Evolutionary conservation across 164 flowering plant species (phyloP).

Genomic region (Annona cherimola): DNA sequence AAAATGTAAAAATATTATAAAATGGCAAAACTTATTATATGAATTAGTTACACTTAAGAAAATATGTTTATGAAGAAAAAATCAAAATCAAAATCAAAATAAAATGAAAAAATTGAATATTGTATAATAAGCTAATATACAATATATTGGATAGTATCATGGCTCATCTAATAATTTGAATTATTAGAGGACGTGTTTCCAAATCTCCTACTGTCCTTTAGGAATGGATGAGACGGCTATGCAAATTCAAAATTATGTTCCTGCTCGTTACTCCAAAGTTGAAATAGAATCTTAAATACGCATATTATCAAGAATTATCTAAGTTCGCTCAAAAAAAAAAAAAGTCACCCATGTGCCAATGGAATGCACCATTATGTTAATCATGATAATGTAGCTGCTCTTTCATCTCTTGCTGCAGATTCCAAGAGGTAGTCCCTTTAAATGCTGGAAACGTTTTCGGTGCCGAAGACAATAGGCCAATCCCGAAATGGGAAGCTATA

Average conservation of each 20-base stretch:
- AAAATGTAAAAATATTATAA: too few relatives aligned
- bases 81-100: too few relatives aligned
- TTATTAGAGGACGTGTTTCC: too few relatives aligned
- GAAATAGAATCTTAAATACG: not conserved
- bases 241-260: not conserved
- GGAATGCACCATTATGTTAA: not conserved
- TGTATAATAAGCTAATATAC: too few relatives aligned
- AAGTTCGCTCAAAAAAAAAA: too few relatives aligned
- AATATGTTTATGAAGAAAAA: too few relatives aligned
- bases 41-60: too few relatives aligned
- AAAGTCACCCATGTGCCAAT: not conserved
- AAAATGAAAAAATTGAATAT: too few relatives aligned
- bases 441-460: slow-evolving; percentile 58
- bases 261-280: not conserved
- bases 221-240: not conserved
- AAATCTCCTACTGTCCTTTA: not conserved
- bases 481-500: slow-evolving; percentile 85
- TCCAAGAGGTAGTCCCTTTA: slow-evolving; percentile 57
- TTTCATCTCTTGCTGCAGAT: slow-evolving; percentile 32
- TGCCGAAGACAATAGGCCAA: slow-evolving; percentile 55
- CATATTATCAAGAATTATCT: not conserved
- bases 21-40: too few relatives aligned
- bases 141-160: too few relatives aligned
- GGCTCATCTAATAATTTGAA: too few relatives aligned
- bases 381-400: not conserved